Evolutionary conservation across 768 basidiomycete genomes (phyloP), one percentile per base, ranked within the genome.

Genomic region (Pholiota molesta): DNA sequence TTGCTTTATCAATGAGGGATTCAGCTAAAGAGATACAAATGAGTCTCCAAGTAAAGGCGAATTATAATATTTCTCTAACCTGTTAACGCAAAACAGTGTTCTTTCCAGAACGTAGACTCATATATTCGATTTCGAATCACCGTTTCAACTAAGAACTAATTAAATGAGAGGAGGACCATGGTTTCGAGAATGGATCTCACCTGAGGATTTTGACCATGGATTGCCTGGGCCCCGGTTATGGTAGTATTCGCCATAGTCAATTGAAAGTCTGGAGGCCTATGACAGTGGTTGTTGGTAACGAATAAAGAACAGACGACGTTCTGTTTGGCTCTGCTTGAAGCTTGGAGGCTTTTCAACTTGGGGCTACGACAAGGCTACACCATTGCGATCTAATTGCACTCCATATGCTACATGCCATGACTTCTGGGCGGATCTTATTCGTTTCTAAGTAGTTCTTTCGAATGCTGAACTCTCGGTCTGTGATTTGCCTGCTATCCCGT

Each of bases 151-250:
- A 99, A 80, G 74, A 85, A 93, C 95, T 97, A 73, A 52, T 62
- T 8, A 68, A 64, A 71, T 72, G 44, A 68, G 65, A 42, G 52
- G 66, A 63, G 23, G 13, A 49, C 47, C 4, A 26, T 26, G 47
- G 3, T 10, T 26, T 26, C 47, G 47, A 26, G 9, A 49, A 49
- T 40, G 26, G n/a, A 19, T 33, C 70, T 56, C 71, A 95, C 96
- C 84, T 99, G 96, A 11, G 96, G 96, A 77, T 98, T 99, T 69
- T 95, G 92, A 55, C 97, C 97, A 71, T 99, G 97, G 68, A 99
- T 91, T n/a, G 94, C 86, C 47, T 81, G 79, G 21, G 95, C 94
- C 26, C 95, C 95, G 56, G 83, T 81, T 62, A 95, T 81, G n/a
- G 95, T 96, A 31, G 94, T 94, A 74, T 95, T 97, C 47, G 95